A percentile compares a stretch with the other conserved stretches of the same genome.
Evolutionary conservation across 179 eudicot species (phyloP).

Genomic region (Beta lomatogona): DNA sequence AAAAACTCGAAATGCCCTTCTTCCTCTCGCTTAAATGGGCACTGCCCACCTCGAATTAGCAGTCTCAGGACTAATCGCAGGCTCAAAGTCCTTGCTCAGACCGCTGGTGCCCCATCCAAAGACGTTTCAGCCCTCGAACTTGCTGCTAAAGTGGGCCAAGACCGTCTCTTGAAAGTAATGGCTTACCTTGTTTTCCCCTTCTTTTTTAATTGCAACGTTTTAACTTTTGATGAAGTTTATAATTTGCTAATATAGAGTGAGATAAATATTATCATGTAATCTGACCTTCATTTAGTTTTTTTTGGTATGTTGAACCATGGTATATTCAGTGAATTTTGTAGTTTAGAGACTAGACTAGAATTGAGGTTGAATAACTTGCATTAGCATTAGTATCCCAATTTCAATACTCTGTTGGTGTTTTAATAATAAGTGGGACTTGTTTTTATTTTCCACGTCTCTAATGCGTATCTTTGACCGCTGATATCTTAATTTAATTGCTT

Average conservation of each 20-base stretch:
- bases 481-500: no score
- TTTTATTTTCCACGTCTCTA: no score
- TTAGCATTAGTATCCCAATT: neutral
- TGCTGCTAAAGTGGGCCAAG: slow-evolving; percentile 49
- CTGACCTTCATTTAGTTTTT: no score
- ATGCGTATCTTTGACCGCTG: no score
- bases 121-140: slow-evolving; percentile 31
- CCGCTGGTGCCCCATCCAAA: slow-evolving; percentile 42
- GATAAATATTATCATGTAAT: no score
- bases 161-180: slow-evolving; percentile 58
- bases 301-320: neutral
- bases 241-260: no score
- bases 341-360: neutral
- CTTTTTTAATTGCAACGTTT: neutral
- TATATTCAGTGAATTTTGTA: neutral
- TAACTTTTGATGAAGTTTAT: no score
- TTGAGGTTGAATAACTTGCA: neutral
- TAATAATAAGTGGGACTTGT: no score
- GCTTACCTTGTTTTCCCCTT: neutral
- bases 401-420: no score
- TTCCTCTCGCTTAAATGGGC: slow-evolving; percentile 18
- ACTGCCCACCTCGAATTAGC: neutral
- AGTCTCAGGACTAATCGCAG: slow-evolving; percentile 18
- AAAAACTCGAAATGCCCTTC: slow-evolving; percentile 22
- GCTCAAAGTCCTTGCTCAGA: slow-evolving; percentile 30